phyloP scores from a whole-genome alignment of 192 early-diverging fungal species.

The Dispira simplex region DNA sequence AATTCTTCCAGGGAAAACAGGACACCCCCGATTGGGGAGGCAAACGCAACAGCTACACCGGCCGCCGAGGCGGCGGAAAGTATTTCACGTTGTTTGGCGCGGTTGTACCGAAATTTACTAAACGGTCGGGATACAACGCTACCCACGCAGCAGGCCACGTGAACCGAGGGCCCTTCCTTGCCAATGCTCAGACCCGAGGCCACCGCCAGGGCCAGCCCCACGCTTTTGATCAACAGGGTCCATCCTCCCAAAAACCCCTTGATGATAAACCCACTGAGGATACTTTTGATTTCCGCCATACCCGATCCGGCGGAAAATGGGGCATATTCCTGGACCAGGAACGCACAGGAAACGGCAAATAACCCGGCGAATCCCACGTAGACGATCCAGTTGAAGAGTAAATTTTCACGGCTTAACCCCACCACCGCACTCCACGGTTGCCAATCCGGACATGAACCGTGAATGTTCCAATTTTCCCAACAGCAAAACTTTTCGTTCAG shows the following conservation, averaged over 20 bases:
- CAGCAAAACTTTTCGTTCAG: conserved; percentile 89
- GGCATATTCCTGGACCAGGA: conserved; percentile 56
- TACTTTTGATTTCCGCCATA: conserved; percentile 80
- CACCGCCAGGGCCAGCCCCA: conserved; percentile 60
- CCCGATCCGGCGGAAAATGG: conserved; percentile 93
- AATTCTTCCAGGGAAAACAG: conserved; percentile 78
- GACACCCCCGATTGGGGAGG: conserved; percentile 53
- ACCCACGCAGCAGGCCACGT: conserved; percentile 81
- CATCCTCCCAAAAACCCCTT: conserved; percentile 79
- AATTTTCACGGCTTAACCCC: conserved; percentile 27
- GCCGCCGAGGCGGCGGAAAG: conserved; percentile 55
- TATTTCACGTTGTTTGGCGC: conserved; percentile 49
- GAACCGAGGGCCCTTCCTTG: conserved; percentile 91
- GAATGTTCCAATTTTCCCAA: conserved; percentile 32
- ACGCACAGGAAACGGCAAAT: conserved; percentile 58
- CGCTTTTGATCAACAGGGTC: conserved; percentile 71
- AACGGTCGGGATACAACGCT: conserved; percentile 71
- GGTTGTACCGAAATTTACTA: conserved; percentile 68
- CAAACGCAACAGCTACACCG: conserved; percentile 64
- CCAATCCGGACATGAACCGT: conserved; percentile 53
- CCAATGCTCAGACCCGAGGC: conserved; percentile 77
- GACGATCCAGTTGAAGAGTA: conserved; percentile 58
- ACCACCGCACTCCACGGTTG: conserved; percentile 47
- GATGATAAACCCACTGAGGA: conserved; percentile 84
- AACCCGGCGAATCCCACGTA: conserved; percentile 59